These are phyloP conservation scores for Gynochthodes officinalis DNA, from an alignment of 257 asterid genomes.

Conservation along the genomic window DNA sequence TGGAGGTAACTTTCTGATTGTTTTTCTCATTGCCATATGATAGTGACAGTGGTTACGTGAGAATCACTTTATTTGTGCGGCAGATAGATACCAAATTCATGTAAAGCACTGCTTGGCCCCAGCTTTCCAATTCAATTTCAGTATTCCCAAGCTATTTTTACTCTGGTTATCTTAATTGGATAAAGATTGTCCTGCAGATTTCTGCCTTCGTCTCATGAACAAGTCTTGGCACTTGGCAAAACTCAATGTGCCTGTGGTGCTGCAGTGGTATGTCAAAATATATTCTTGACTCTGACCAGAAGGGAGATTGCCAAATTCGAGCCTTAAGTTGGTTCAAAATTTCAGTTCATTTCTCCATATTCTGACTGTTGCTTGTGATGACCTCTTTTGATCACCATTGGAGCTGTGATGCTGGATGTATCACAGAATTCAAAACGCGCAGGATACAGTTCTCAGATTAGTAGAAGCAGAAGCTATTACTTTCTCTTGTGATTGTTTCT, in stretches of 20 bases:
- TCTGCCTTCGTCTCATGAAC: not conserved
- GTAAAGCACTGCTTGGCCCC: constrained; percentile 1
- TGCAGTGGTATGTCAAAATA: not conserved
- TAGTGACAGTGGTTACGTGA: not conserved
- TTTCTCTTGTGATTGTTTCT: not conserved
- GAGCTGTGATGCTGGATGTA: not conserved
- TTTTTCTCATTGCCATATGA: not conserved
- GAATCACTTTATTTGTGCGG: not conserved
- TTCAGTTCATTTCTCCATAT: not conserved
- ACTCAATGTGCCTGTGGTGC: not conserved
- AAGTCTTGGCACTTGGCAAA: not conserved
- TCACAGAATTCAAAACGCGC: not conserved
- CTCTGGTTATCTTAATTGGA: not conserved
- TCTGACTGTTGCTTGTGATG: not conserved
- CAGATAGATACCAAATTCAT: too few species aligned
- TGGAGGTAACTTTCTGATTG: constrained; percentile 33
- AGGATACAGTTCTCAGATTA: not conserved
- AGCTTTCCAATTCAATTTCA: not conserved
- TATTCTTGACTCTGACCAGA: not conserved
- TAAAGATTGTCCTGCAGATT: not conserved
- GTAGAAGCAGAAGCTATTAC: not conserved
- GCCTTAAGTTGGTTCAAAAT: not conserved
- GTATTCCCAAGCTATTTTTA: not conserved
- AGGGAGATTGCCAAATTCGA: not conserved
- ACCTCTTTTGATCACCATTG: not conserved